Conservation (phyloP, 1,284 basidiomycete species). For the Microbotryum lychnidis-dioicae region DNA sequence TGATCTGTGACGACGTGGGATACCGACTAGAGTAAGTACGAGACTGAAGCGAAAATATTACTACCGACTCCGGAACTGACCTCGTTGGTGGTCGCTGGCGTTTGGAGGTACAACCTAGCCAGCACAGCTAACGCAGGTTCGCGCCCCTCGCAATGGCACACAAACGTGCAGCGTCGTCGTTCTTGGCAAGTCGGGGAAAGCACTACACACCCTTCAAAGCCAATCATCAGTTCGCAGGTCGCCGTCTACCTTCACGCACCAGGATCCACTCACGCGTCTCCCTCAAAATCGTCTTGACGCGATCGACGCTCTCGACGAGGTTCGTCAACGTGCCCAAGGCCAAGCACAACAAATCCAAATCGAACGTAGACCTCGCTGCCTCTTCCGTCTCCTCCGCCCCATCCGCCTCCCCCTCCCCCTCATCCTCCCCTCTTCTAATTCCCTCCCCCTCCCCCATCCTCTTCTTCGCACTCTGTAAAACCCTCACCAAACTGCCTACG, state of each 20-base stretch:
- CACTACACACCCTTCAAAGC: neutral
- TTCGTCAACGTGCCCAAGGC: conserved; percentile 24
- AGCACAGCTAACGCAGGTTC: conserved; percentile 3
- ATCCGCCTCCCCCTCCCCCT: neutral
- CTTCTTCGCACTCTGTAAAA: neutral
- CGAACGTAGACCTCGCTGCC: neutral
- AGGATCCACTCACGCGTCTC: conserved; percentile 9
- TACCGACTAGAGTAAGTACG: too few relatives aligned
- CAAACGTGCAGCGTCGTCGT: conserved; percentile 4
- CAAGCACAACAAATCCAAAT: conserved; percentile 23
- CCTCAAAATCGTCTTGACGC: conserved; percentile 6
- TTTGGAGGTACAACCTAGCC: conserved; percentile 4
- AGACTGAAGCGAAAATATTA: too few relatives aligned
- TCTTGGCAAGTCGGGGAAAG: conserved; percentile 5
- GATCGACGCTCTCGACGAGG: conserved; percentile 14
- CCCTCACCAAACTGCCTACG: conserved; percentile 3
- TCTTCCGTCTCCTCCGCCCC: neutral
- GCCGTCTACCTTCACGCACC: neutral
- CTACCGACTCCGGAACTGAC: neutral
- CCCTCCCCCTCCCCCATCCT: neutral
- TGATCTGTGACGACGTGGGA: conserved; percentile 4
- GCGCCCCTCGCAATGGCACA: conserved; percentile 6
- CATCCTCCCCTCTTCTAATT: neutral
- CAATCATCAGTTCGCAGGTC: neutral
- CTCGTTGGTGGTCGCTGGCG: conserved; percentile 10